A percentile compares a stretch with the other conserved stretches of the same genome.
These are phyloP conservation scores for Xerocomellus intermedius DNA, from an alignment of 768 basidiomycete genomes.

Conservation along the genomic window DNA sequence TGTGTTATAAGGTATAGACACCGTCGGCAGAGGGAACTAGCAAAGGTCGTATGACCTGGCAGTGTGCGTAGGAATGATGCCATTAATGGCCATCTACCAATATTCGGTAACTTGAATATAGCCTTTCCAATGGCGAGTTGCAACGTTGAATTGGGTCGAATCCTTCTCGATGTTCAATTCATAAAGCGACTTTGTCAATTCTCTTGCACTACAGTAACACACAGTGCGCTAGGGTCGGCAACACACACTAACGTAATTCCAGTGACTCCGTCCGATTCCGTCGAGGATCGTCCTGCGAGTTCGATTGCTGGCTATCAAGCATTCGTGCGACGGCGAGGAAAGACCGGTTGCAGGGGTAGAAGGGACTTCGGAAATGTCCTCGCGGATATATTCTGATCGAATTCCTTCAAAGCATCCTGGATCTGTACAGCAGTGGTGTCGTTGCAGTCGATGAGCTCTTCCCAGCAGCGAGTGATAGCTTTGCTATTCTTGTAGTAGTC, in stretches of 20 bases:
- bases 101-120: background rate
- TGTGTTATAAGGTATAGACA: background rate
- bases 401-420: constrained; percentile 42
- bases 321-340: constrained; percentile 4
- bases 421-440: constrained; percentile 37
- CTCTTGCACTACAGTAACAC: background rate
- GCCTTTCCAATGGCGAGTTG: background rate
- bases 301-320: background rate
- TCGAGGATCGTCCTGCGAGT: background rate
- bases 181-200: background rate
- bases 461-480: constrained; percentile 39
- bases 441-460: constrained; percentile 42
- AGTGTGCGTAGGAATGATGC: constrained; percentile 7
- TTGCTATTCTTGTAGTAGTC: constrained; percentile 47
- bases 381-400: constrained; percentile 47
- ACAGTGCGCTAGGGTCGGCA: background rate
- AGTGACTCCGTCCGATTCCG: background rate
- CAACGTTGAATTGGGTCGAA: background rate
- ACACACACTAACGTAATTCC: background rate
- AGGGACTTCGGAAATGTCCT: constrained; percentile 51
- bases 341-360: constrained; percentile 32
- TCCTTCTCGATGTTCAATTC: background rate
- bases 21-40: background rate
- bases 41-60: background rate
- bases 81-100: constrained; percentile 9